These are phyloP conservation scores for Colletotrichum cereale DNA, from an alignment of 2,329 filamentous ascomycete species.

Conservation along the genomic window DNA sequence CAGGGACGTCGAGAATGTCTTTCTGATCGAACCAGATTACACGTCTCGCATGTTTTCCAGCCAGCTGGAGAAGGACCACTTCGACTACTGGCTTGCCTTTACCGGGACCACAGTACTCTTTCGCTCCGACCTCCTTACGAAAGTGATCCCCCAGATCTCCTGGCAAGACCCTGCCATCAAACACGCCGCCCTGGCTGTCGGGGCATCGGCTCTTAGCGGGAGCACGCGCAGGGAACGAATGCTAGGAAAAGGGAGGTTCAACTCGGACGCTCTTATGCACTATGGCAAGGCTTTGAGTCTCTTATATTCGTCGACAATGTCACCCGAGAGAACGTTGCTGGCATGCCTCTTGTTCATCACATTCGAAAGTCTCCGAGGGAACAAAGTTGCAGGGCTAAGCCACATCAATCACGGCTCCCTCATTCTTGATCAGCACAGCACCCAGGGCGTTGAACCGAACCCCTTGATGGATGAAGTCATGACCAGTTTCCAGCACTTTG, in stretches of 20 bases:
- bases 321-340: conserved; percentile 48
- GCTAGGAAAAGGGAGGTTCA: conserved; percentile 34
- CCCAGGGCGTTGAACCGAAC: not conserved
- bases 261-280: conserved; percentile 54
- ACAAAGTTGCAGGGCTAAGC: conserved; percentile 54
- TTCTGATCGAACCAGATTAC: conserved; percentile 16
- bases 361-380: conserved; percentile 55
- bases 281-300: conserved; percentile 56
- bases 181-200: conserved; percentile 56
- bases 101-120: conserved; percentile 5
- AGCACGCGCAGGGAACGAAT: conserved; percentile 18
- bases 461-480: conserved; percentile 16
- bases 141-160: conserved; percentile 40
- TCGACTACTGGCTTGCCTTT: conserved; percentile 34
- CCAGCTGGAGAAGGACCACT: conserved; percentile 31
- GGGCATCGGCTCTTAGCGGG: conserved; percentile 44
- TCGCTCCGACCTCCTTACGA: not conserved
- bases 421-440: conserved; percentile 10
- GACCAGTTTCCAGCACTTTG: conserved; percentile 19
- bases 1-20: not conserved
- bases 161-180: conserved; percentile 45
- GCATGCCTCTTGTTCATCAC: conserved; percentile 57
- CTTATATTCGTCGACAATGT: conserved; percentile 49
- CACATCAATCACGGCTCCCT: conserved; percentile 52
- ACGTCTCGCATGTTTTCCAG: conserved; percentile 18